Base-by-base conservation (phyloP, 2,329 filamentous ascomycete species). In the Fusarium graminum region DNA sequence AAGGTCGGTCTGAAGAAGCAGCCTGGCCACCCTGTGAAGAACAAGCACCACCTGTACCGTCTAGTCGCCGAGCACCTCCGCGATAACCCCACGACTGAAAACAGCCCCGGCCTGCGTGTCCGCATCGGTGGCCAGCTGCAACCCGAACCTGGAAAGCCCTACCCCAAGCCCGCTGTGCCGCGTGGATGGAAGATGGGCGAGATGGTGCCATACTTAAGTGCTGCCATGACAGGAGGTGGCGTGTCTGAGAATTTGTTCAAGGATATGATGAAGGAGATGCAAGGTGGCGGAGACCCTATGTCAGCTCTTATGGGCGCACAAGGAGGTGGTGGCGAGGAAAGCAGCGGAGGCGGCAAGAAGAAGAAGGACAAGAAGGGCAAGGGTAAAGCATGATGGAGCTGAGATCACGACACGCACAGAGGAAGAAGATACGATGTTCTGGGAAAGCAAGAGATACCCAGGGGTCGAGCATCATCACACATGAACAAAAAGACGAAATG, bases 201-300 rank as follows among this genome's bases (percentile, higher is more conserved):
- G 60, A 88, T 97, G 59, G 76, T 99, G 68, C 95, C 95, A 22
- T 89, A 96, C 67, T 91, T 97, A 74, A 96, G 92, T 65, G 89
- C 94, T 1, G 95, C 93, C 17, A 86, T 98, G 80, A 95, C 92
- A 52, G 95, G 95, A 10, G 95, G 95, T 12, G 95, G 95, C 34
- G 92, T 98, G 12, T 94, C 89, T 64, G 95, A 99, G 78, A 97
- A 98, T 75, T 88, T 97, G 63, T 89, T 98, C 74, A 93, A 95
- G 82, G 94, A 97, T 71, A 97, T 97, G 85, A 97, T 98, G 94
- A 90, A 89, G 74, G 93, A 96, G 81, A 97, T 98, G 92, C 82
- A 84, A 73, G 78, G 78, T 4, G 80, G 79, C 3, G 83, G 80
- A 1, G 82, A 83, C 39, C 79, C 78, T 9, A 82, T 82, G 81